These are phyloP conservation scores for Coniophora puteana DNA, from an alignment of 1,284 basidiomycete genomes.

Conservation along the genomic window DNA sequence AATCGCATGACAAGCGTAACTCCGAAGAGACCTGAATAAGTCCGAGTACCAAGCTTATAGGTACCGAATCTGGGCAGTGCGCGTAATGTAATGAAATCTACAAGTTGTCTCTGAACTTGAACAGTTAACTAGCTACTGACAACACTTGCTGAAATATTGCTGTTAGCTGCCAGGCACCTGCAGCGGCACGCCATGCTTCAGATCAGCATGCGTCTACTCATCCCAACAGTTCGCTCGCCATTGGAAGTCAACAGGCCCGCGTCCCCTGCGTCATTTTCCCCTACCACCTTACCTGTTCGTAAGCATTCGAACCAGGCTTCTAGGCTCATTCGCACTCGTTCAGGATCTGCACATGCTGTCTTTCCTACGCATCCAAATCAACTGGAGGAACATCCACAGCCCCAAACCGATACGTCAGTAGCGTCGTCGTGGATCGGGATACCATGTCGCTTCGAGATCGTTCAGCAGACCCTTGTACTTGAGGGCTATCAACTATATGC, in stretches of 20 bases:
- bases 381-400: not conserved
- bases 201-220: conserved; percentile 24
- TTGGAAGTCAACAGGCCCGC: too few species aligned
- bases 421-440: conserved; percentile 33
- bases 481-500: conserved; percentile 75
- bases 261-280: conserved; percentile 5
- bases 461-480: conserved; percentile 41
- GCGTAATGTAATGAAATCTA: too few species aligned
- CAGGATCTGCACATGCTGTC: conserved; percentile 23
- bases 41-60: too few species aligned
- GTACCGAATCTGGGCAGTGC: too few species aligned
- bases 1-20: too few species aligned
- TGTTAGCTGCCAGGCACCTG: too few species aligned
- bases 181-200: too few species aligned
- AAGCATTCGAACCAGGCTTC: conserved; percentile 18
- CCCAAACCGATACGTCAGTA: not conserved
- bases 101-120: too few species aligned
- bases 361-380: not conserved
- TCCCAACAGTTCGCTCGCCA: conserved; percentile 29
- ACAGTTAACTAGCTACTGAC: too few species aligned
- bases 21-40: too few species aligned
- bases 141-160: too few species aligned
- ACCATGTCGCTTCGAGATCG: conserved; percentile 40
- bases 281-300: conserved; percentile 12
- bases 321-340: conserved; percentile 27